Evolutionary conservation across 2,329 filamentous ascomycete species (phyloP).

Genomic region (Verticillium alfalfae): DNA sequence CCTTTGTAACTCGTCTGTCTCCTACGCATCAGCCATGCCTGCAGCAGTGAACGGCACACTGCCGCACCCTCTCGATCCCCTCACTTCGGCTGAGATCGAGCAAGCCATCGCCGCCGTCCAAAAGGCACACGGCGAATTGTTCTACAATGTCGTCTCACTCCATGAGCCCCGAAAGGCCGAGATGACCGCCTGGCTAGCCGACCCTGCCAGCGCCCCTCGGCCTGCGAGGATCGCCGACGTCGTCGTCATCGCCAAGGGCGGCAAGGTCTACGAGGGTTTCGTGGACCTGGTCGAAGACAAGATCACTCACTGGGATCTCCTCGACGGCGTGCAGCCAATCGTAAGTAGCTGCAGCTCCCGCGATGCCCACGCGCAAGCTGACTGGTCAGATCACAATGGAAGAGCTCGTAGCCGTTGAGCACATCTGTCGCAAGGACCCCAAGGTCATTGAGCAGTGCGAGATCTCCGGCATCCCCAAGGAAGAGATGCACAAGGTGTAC

Average conservation of each 20-base stretch:
- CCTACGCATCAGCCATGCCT: background rate
- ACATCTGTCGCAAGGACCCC: slow-evolving; percentile 67
- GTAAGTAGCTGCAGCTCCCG: slow-evolving; percentile 32
- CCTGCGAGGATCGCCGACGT: slow-evolving; percentile 74
- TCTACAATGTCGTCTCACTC: slow-evolving; percentile 82
- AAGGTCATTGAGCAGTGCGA: slow-evolving; percentile 88
- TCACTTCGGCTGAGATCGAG: slow-evolving; percentile 68
- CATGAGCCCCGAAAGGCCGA: slow-evolving; percentile 81
- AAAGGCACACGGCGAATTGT: slow-evolving; percentile 63
- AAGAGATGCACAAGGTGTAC: slow-evolving; percentile 93
- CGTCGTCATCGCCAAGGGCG: slow-evolving; percentile 72
- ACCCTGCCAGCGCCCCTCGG: slow-evolving; percentile 52
- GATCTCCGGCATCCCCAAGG: slow-evolving; percentile 70
- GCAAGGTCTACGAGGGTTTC: slow-evolving; percentile 76
- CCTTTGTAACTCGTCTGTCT: background rate
- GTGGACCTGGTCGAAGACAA: slow-evolving; percentile 65
- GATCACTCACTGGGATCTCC: slow-evolving; percentile 68
- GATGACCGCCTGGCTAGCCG: slow-evolving; percentile 73
- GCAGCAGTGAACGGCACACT: background rate
- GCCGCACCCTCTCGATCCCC: slow-evolving; percentile 70
- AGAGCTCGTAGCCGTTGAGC: slow-evolving; percentile 77
- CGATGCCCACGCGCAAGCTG: background rate
- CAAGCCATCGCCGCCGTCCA: slow-evolving; percentile 62
- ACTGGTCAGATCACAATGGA: slow-evolving; percentile 74
- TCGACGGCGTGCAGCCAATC: slow-evolving; percentile 76